Base-by-base conservation (phyloP, 179 eudicot genomes). In the Drosera spatulata region DNA sequence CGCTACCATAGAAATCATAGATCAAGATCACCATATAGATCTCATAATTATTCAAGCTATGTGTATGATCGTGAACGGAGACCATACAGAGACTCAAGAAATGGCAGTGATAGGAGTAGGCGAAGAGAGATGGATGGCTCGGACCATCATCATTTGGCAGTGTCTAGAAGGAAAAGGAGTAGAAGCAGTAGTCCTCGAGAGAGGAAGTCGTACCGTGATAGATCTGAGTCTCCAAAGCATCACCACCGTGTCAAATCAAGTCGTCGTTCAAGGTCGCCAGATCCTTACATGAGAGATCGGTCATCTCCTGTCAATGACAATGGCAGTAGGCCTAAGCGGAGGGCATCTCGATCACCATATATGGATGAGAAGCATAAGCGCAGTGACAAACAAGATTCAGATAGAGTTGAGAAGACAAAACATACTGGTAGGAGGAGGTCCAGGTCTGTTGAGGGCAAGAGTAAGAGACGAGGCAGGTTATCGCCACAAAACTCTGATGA, bases 1-100 rank as follows among this genome's bases (percentile, higher is more conserved):
- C 84, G 88, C 43, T 77, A 64, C 58, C 72, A 81, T 54, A 81
- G 95, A 69, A 75, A 69, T 69, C 72, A 78, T 76, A 79, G 88
- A 68, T 81, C 87, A 54, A 84, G 91, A 68, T 86, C 96, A 61
- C 99, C 96, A 40, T 75, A 75, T 41, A 80, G 87, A 72, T 83
- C 86, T 46, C 98, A 88, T 68, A 75, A 72, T 64, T 82, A 84
- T 76, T 75, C 87, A 42, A 77, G 95, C 58, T 75, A 82, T 73
- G 97, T 82, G 43, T 66, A 74, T 74, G 96, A 84, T 47, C 59
- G 73, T 69, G 96, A 80, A 53, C 71, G 86, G 53, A 75, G 94
- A 41, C 61, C 84, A 39, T 80, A 71, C 61, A 75, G 86, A 68
- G 79, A 79, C 60, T 55, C 15, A 64, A 81, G 85, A 76, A 89